Base-by-base conservation (phyloP, 495 filamentous ascomycete species). In the Penicillium crystallinum region DNA sequence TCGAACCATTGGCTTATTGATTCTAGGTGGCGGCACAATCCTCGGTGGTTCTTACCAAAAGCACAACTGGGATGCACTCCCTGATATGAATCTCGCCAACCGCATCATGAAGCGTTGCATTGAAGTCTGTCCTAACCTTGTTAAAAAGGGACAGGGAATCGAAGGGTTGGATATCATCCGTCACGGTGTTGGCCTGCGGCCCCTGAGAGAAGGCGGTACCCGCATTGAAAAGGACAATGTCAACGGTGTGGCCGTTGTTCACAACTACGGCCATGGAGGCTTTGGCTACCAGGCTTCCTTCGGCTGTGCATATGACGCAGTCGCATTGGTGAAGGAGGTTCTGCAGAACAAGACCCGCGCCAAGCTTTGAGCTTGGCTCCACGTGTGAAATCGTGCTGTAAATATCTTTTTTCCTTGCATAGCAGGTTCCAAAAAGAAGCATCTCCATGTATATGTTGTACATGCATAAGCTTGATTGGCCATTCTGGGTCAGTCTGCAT, bases 221-320 rank as follows among this genome's bases (percentile, higher is more conserved):
- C 79, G 93, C 35, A 77, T 97, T 39, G 93, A 96, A 71, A 88
- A 80, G 65, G 91, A 97, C 67, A 76, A 74, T 55, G 80, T 91
- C 18, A 67, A 77, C 22, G 85, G 78, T n/a, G 76, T 81, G 0
- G 82, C 79, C 71, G 82, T 96, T 9, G 90, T 99, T 54, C 93
- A 99, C 65, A 92, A 96, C 57, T 99, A 99, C 65, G 95, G 95
- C 9, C 92, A 96, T 73, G 91, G 88, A 0, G 93, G 93, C 0
- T 96, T 90, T 76, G 93, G 85, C 49, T 90, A 96, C 62, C 93
- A 99, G 67, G 81, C 83, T 21, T 88, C 83, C 15, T 99, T 88
- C 68, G 93, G 93, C 1, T 91, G 88, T 70, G 84, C 91, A 0
- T 70, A 83, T 57, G 75, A 78, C 40, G 86, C 83, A 1, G 79